Conservation (phyloP, 192 early-diverging fungal species). For the Haplosporangium gracile region DNA sequence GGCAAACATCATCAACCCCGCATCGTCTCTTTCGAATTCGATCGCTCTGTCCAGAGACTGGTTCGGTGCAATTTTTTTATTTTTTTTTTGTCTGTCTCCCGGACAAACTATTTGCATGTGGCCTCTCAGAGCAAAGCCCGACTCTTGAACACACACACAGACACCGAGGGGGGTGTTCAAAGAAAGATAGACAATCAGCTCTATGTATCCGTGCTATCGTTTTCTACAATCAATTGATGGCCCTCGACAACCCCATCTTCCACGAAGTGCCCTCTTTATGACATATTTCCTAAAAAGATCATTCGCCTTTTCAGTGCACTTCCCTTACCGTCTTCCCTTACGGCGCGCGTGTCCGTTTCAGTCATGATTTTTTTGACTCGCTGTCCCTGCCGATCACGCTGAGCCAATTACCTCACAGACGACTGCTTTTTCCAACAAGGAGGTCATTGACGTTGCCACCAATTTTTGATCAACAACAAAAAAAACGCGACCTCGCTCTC, state of each 20-base stretch:
- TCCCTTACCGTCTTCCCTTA: too few species aligned
- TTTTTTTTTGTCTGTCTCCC: slow-evolving; percentile 10
- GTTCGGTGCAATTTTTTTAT: slow-evolving; percentile 19
- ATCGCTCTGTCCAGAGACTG: slow-evolving; percentile 38
- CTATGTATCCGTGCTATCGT: background rate
- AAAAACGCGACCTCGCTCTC: background rate
- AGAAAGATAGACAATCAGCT: background rate
- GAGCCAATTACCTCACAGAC: background rate
- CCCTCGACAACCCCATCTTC: too few species aligned
- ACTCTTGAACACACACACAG: background rate
- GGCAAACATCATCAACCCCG: background rate
- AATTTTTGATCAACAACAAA: slow-evolving; percentile 12
- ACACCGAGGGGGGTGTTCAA: background rate
- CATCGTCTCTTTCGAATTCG: background rate
- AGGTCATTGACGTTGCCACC: slow-evolving; percentile 18
- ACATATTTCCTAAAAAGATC: too few species aligned
- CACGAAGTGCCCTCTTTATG: too few species aligned
- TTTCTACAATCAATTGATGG: too few species aligned
- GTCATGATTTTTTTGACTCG: too few species aligned
- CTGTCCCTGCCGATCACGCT: too few species aligned
- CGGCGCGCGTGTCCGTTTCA: too few species aligned
- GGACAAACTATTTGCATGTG: slow-evolving; percentile 10
- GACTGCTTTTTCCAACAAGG: background rate
- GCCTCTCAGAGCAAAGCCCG: slow-evolving; percentile 3
- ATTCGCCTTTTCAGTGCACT: too few species aligned